These are phyloP conservation scores for Bothriochloa decipiens DNA, from an alignment of 176 grass and related monocot genomes.

Conservation along the genomic window DNA sequence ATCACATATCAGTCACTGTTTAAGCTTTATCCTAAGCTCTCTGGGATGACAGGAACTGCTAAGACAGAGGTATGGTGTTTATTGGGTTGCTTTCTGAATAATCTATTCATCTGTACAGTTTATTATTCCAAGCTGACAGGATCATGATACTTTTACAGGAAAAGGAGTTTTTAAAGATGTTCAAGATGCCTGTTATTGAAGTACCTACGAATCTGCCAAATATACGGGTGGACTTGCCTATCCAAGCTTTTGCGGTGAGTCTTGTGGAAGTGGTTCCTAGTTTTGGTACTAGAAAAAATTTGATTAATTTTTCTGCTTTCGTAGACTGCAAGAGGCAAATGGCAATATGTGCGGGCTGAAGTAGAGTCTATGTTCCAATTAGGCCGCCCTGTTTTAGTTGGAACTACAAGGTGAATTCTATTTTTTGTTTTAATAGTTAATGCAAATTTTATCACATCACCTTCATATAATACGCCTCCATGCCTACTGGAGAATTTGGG, in stretches of 20 bases:
- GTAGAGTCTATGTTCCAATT: slow-evolving; percentile 84
- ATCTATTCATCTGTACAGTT: background rate
- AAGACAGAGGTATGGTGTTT: slow-evolving; percentile 84
- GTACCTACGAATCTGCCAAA: slow-evolving; percentile 94
- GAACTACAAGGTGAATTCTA: slow-evolving; percentile 79
- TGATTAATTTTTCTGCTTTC: slow-evolving; percentile 39
- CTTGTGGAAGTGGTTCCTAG: slow-evolving; percentile 16
- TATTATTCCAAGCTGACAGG: slow-evolving; percentile 12
- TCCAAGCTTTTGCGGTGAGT: slow-evolving; percentile 95
- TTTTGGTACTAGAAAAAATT: slow-evolving; percentile 16
- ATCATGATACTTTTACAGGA: slow-evolving; percentile 63
- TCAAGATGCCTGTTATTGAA: slow-evolving; percentile 96
- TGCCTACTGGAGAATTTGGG: background rate
- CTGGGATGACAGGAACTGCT: slow-evolving; percentile 98
- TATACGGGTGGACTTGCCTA: slow-evolving; percentile 85
- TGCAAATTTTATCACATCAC: slow-evolving; percentile 9
- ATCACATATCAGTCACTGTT: slow-evolving; percentile 98
- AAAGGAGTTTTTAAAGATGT: slow-evolving; percentile 98
- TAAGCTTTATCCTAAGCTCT: slow-evolving; percentile 98
- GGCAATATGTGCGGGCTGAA: slow-evolving; percentile 85
- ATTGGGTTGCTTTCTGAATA: slow-evolving; percentile 33
- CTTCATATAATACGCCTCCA: background rate
- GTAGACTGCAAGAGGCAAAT: slow-evolving; percentile 93
- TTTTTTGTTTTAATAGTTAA: slow-evolving; percentile 1
- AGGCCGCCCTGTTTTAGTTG: slow-evolving; percentile 94